phyloP scores from a whole-genome alignment of 2,329 filamentous ascomycete species.

The Apiospora rasikravindrae region DNA sequence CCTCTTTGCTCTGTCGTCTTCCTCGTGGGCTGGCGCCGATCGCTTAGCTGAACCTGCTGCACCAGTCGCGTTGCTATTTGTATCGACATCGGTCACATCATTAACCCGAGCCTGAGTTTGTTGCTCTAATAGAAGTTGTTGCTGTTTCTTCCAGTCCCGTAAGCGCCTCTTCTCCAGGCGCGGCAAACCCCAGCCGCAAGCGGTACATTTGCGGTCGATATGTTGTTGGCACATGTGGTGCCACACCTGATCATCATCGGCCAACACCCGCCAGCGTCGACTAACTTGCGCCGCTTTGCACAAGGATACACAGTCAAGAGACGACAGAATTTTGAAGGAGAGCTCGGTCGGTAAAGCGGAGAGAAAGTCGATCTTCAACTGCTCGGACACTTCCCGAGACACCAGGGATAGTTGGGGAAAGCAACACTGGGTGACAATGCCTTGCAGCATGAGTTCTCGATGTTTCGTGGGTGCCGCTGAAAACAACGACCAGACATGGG shows the following conservation, averaged over 20 bases:
- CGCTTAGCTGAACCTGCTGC: conserved; percentile 39
- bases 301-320: conserved; percentile 89
- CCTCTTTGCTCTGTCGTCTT: conserved; percentile 40
- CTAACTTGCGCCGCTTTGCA: conserved; percentile 97
- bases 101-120: conserved; percentile 28
- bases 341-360: conserved; percentile 87
- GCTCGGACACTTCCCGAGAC: conserved; percentile 86
- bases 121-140: conserved; percentile 61
- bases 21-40: conserved; percentile 35
- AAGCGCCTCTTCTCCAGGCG: conserved; percentile 87
- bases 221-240: conserved; percentile 96
- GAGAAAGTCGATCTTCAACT: conserved; percentile 97
- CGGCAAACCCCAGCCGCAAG: conserved; percentile 95
- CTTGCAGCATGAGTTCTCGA: conserved; percentile 93
- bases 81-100: conserved; percentile 25
- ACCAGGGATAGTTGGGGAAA: conserved; percentile 96
- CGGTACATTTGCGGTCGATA: conserved; percentile 81
- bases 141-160: conserved; percentile 84
- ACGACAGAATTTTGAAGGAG: conserved; percentile 90
- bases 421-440: conserved; percentile 94
- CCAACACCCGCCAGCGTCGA: conserved; percentile 81
- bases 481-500: conserved; percentile 97
- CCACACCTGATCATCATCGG: conserved; percentile 98
- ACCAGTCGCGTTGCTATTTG: not conserved
- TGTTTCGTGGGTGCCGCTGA: conserved; percentile 94